A percentile compares a stretch with the other conserved stretches of the same genome.
Conservation (phyloP, 2,329 filamentous ascomycete species). For the Dactylonectria macrodidyma region DNA sequence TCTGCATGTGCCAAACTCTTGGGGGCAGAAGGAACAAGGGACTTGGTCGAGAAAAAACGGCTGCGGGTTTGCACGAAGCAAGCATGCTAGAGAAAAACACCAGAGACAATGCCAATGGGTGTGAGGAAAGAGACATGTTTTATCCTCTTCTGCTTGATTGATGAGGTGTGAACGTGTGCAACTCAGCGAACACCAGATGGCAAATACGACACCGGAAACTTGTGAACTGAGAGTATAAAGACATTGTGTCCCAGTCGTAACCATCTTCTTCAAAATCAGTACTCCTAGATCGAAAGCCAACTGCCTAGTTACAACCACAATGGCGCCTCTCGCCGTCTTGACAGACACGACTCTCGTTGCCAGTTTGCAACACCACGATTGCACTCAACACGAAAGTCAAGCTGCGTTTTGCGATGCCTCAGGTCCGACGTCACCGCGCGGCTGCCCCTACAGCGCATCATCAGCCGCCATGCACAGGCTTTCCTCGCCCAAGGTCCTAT, state of each 20-base stretch:
- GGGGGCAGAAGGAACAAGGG: neutral
- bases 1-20: neutral
- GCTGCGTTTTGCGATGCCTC: neutral
- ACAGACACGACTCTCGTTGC: neutral
- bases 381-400: neutral
- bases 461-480: neutral
- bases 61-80: neutral
- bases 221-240: constrained; percentile 6
- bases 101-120: neutral
- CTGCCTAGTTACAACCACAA: neutral
- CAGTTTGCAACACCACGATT: neutral
- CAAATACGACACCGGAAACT: neutral
- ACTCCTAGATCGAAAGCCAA: neutral
- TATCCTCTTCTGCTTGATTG: constrained; percentile 4
- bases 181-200: neutral
- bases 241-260: neutral
- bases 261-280: neutral
- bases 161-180: neutral
- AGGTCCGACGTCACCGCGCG: neutral
- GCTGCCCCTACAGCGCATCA: neutral
- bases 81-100: neutral
- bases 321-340: constrained; percentile 25
- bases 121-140: neutral
- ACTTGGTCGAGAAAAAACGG: neutral
- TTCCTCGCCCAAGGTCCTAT: neutral